phyloP scores from a whole-genome alignment of 306 rosid species.

The Quercus bicolor region DNA sequence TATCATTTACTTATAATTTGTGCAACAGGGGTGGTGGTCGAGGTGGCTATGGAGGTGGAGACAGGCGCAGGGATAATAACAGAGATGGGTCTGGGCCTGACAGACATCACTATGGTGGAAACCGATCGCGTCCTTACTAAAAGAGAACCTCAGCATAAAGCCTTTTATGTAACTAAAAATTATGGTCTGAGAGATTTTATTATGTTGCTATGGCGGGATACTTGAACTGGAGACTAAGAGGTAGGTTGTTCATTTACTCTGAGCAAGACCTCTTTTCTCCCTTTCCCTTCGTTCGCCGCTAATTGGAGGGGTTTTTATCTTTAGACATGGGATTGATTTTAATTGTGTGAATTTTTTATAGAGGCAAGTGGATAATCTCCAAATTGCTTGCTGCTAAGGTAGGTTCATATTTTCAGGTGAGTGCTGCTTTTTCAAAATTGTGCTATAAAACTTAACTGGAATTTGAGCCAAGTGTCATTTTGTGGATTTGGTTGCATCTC shows the following conservation, averaged over 20 bases:
- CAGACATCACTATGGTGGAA: conserved; percentile 88
- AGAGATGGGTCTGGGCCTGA: conserved; percentile 90
- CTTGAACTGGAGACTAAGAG: conserved; percentile 90
- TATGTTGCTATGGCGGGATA: conserved; percentile 65
- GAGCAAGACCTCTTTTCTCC: conserved; percentile 83
- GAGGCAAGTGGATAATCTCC: conserved; percentile 97
- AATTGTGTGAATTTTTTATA: conserved; percentile 87
- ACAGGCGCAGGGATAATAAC: conserved; percentile 81
- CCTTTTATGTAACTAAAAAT: conserved; percentile 79
- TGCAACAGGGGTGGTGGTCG: conserved; percentile 64
- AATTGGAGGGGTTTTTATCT: conserved; percentile 55
- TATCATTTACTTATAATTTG: conserved; percentile 12
- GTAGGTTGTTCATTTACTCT: conserved; percentile 89
- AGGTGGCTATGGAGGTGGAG: conserved; percentile 95
- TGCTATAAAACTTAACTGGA: conserved; percentile 41
- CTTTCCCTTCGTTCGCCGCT: conserved; percentile 38
- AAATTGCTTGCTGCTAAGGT: conserved; percentile 96
- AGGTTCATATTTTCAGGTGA: conserved; percentile 99
- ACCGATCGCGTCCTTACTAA: conserved; percentile 92
- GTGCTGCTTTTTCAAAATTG: conserved; percentile 57
- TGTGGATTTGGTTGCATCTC: conserved; percentile 48
- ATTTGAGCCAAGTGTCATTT: conserved; percentile 33
- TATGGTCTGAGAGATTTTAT: conserved; percentile 71
- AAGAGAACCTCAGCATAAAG: conserved; percentile 39
- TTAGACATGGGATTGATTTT: conserved; percentile 68